Base-by-base conservation (phyloP, 2,329 filamentous ascomycete species). In the Penicillium brasilianum region DNA sequence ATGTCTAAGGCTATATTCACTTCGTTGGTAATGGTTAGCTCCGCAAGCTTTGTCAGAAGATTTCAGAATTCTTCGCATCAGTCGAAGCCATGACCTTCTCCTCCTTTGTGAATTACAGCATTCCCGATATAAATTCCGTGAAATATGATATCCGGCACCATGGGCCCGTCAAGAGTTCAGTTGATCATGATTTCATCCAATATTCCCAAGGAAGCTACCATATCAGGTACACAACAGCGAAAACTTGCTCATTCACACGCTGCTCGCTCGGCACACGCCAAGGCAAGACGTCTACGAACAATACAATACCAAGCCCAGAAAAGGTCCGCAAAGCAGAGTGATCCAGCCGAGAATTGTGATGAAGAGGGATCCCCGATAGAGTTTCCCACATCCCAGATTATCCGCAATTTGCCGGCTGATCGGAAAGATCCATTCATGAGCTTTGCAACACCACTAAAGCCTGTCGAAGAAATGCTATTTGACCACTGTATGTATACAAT, bases 261-360 rank as follows among this genome's bases (percentile, higher is more conserved):
- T 2, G 66, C 66, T 37, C 66, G 66, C 36, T 52, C 64, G 6
- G 51, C 63, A 20, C 66, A 69, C 20, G 66, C 66, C 46, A 62
- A 59, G 51, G 54, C 25, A 43, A 18, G 67, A 34, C 67, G 64
- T 16, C 55, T 59, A 11, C 64, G 67, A 20, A 69, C 58, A 13
- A 43, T 60, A n/a, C 58, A 66, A 55, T 66, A 69, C 37, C 66
- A 69, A 52, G 60, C 65, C 25, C 63, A 65, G 41, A 65, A 65
- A 43, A 30, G n/a, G 1, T 32, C n/a, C 39, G 28, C 11, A 30
- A 16, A 52, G 39, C 20, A n/a, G 25, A 30, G 32, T 39, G 37
- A 28, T 20, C 16, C 7, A 4, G n/a, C 22, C 11, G 32, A 43
- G n/a, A 4, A 10, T 13, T 8, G 13, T 6, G 25, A 28, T 18